Conservation (phyloP, 345 rosid genomes). For the Citrus reticulata region DNA sequence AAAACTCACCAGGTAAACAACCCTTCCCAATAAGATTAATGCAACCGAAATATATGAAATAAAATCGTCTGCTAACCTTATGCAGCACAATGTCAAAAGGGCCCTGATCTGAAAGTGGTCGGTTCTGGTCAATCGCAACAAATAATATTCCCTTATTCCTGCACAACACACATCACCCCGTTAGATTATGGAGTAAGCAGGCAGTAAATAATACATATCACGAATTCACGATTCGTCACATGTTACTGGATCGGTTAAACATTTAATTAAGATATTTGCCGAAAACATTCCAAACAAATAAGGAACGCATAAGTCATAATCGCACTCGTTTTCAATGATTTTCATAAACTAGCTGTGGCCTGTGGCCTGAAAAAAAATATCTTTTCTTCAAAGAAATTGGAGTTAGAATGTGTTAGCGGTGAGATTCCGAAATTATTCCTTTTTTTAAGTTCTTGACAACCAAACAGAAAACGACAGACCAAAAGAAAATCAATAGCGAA, state of each 20-base stretch:
- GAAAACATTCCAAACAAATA: not conserved
- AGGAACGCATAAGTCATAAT: not conserved
- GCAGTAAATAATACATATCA: not conserved
- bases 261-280: not conserved
- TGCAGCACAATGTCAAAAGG: conserved; percentile 80
- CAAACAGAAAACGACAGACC: conserved; percentile 15
- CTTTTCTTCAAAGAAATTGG: not conserved
- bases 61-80: conserved; percentile 37
- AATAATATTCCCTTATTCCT: conserved; percentile 59
- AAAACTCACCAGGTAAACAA: not conserved
- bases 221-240: too few relatives aligned
- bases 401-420: not conserved
- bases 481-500: not conserved
- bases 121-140: conserved; percentile 68
- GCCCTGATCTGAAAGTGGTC: conserved; percentile 77
- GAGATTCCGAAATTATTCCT: not conserved
- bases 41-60: not conserved
- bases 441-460: conserved; percentile 7
- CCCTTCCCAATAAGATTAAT: not conserved
- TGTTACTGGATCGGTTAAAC: not conserved
- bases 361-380: not conserved
- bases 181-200: not conserved
- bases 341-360: not conserved
- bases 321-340: not conserved
- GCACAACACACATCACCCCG: not conserved